Conservation (phyloP, 208 protist genomes). For the Lotmaria passim region DNA sequence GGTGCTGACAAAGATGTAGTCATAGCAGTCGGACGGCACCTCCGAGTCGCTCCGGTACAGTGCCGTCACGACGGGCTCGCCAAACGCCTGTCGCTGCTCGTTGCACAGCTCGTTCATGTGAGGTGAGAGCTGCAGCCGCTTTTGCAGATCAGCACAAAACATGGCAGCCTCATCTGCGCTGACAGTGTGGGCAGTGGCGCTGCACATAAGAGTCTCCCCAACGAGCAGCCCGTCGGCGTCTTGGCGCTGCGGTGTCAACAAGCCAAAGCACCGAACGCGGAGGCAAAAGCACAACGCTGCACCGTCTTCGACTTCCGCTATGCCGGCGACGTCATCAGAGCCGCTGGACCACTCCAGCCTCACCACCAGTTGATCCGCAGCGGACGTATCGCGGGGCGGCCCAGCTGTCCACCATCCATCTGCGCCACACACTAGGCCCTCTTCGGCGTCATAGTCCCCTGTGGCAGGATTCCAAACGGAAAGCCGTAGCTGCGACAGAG, state of each 20-base stretch:
- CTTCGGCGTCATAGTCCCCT: background rate
- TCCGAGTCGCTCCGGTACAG: constrained; percentile 6
- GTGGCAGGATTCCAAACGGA: background rate
- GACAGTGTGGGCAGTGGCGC: constrained; percentile 15
- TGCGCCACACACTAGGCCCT: background rate
- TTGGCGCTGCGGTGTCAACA: constrained; percentile 15
- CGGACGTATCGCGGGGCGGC: constrained; percentile 7
- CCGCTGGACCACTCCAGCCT: constrained; percentile 10
- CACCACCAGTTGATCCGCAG: background rate
- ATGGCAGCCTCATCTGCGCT: background rate
- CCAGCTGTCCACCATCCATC: constrained; percentile 12
- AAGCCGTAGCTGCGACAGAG: background rate
- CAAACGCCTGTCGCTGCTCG: background rate
- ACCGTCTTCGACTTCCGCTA: too few species aligned
- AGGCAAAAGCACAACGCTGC: background rate
- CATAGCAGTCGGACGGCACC: constrained; percentile 17
- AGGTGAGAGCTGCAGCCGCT: background rate
- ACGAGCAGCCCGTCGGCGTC: background rate
- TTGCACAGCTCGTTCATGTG: background rate
- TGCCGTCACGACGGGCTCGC: constrained; percentile 21
- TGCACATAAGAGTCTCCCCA: constrained; percentile 1
- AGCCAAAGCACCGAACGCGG: constrained; percentile 15
- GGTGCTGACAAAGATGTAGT: constrained; percentile 22
- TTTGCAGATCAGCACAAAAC: background rate
- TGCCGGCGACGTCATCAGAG: background rate